These are phyloP conservation scores for Mycena filopes DNA, from an alignment of 768 basidiomycete species.

Conservation along the genomic window DNA sequence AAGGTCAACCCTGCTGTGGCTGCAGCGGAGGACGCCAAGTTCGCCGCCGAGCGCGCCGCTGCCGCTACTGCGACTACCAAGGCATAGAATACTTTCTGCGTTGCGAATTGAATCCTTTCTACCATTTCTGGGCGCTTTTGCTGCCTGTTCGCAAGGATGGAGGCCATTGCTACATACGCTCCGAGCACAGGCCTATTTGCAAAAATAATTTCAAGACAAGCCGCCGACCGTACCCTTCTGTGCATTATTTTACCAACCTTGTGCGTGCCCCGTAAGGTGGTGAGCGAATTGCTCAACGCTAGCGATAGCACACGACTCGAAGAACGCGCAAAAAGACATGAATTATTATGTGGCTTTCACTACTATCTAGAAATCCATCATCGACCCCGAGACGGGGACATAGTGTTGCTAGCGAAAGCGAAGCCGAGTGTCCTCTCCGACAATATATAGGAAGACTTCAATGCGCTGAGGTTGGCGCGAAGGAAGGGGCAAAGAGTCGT, in stretches of 20 bases:
- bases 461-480: conserved; percentile 39
- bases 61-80: conserved; percentile 54
- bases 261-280: too few relatives aligned
- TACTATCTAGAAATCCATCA: conserved; percentile 84
- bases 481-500: conserved; percentile 46
- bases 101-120: not conserved
- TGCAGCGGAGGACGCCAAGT: conserved; percentile 91
- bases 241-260: too few relatives aligned
- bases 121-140: not conserved
- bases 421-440: conserved; percentile 66
- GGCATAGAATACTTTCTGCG: conserved; percentile 40
- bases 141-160: too few relatives aligned
- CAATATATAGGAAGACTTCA: conserved; percentile 44
- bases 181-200: too few relatives aligned
- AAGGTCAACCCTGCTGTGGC: conserved; percentile 96
- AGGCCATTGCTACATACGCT: too few relatives aligned
- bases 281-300: too few relatives aligned
- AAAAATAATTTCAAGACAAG: too few relatives aligned
- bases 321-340: not conserved
- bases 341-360: conserved; percentile 64
- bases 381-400: conserved; percentile 54
- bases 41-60: conserved; percentile 71
- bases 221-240: too few relatives aligned
- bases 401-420: conserved; percentile 84
- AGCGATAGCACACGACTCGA: not conserved